phyloP scores from a whole-genome alignment of 116 monocot genomes.

The Phalaenopsis hybrid region DNA sequence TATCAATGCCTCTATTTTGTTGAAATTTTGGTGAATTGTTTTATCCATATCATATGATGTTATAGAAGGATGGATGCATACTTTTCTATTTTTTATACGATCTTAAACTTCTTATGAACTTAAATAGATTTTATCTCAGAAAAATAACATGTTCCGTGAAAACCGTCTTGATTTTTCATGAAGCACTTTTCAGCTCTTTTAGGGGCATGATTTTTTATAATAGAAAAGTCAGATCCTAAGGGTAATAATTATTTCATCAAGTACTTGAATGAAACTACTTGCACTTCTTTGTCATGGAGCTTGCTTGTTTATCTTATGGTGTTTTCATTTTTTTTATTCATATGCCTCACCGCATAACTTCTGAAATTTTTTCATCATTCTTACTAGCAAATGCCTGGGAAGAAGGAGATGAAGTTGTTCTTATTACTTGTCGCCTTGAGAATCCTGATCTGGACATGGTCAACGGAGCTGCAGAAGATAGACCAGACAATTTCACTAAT shows the following conservation, averaged over 20 bases:
- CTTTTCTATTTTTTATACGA: background rate
- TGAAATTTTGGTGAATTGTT: background rate
- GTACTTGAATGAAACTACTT: background rate
- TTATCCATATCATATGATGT: background rate
- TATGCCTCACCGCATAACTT: background rate
- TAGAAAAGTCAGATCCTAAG: background rate
- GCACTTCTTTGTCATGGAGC: background rate
- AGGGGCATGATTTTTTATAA: background rate
- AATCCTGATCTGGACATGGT: constrained; percentile 74
- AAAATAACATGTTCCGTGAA: background rate
- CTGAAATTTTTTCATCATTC: constrained; percentile 6
- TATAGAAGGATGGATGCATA: background rate
- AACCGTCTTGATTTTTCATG: background rate
- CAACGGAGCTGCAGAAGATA: constrained; percentile 41
- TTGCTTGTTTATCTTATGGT: background rate
- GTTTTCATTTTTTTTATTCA: background rate
- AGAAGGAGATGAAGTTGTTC: constrained; percentile 86
- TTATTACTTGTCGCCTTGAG: constrained; percentile 85
- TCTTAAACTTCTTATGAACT: background rate
- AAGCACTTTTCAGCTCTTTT: background rate
- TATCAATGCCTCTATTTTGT: too few species aligned
- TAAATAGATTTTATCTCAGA: background rate
- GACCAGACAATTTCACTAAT: constrained; percentile 60
- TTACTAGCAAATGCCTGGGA: constrained; percentile 96
- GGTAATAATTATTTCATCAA: background rate